Percentiles rank a stretch among this genome's conserved stretches.
These are phyloP conservation scores for Allomyces javanicus DNA, from an alignment of 192 early-diverging fungal genomes.

Conservation along the genomic window DNA sequence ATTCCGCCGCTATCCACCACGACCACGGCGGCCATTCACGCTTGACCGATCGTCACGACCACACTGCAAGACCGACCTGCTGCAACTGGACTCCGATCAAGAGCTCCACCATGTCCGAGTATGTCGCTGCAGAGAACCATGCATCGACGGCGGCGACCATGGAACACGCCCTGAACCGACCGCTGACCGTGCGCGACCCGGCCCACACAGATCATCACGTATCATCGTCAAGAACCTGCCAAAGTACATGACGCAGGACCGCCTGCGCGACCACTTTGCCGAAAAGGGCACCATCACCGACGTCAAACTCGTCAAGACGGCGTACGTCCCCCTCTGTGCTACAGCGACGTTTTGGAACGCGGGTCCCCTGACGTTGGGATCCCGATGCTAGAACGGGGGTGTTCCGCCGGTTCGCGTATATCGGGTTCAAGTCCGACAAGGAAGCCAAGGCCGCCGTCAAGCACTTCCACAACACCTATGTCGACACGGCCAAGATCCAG, in stretches of 20 bases:
- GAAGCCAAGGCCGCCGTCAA: constrained; percentile 59
- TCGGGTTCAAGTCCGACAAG: constrained; percentile 74
- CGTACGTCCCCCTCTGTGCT: constrained; percentile 20
- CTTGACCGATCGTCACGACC: too few species aligned
- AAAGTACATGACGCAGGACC: constrained; percentile 61
- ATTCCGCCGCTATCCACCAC: too few species aligned
- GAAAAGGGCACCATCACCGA: constrained; percentile 76
- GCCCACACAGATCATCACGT: constrained; percentile 23
- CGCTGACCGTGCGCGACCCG: too few species aligned
- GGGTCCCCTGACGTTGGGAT: not conserved
- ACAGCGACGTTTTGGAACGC: constrained; percentile 1
- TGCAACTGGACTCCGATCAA: too few species aligned
- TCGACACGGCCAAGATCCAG: constrained; percentile 72
- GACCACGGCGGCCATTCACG: too few species aligned
- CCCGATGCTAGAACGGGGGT: not conserved
- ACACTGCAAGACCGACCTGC: too few species aligned
- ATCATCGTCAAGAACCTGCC: constrained; percentile 96
- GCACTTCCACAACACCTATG: constrained; percentile 80
- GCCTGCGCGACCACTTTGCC: constrained; percentile 73
- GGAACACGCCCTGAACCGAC: too few species aligned
- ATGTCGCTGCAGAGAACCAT: too few species aligned
- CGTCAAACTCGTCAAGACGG: constrained; percentile 64
- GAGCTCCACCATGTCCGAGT: too few species aligned
- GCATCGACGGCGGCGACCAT: too few species aligned
- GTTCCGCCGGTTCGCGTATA: constrained; percentile 66